Evolutionary conservation across 2,329 filamentous ascomycete species (phyloP), one percentile per base, ranked within the genome.

Genomic region (Aspergillus ruber): DNA sequence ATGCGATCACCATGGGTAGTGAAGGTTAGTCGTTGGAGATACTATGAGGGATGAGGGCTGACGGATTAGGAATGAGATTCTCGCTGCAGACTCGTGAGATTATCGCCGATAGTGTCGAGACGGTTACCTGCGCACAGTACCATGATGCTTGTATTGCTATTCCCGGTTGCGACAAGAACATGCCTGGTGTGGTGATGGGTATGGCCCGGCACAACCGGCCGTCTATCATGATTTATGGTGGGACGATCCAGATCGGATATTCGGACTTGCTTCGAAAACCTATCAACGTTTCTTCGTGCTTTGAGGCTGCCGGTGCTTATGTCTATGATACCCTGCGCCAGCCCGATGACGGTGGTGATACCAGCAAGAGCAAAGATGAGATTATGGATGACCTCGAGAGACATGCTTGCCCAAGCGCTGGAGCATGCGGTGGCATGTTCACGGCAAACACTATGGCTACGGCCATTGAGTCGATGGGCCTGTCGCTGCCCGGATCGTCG

Each of bases 141-240:
- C 89, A 96, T 68, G 91, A 96, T 65, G 91, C 90, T 49, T 94
- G 90, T 67, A 90, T 96, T 65, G 84, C 88, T 25, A 91, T 96
- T 57, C 90, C 91, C 0, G 90, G 90, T 9, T 96, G 90, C 67
- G 90, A 96, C 74, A 96, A 96, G 80, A 96, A 96, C 68, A 96
- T 96, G 91, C 90, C 90, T 0, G 90, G 90, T 54, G 85, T 88
- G 13, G 77, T 93, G 53, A 95, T 95, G 84, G 90, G 87, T 0
- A 90, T 93, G 62, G 88, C 88, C 12, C 81, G 91, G 48, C 88
- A 94, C 71, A 96, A 96, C 70, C 81, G 91, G 8, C 91, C 91
- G 3, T 93, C 89, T 42, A 75, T 96, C 64, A 95, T 96, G 90
- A 85, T 97, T 50, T 97, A 96, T 66, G 91, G 91, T 44, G 91